phyloP scores from a whole-genome alignment of 1,284 basidiomycete genomes.

The Albatrellus sp. region DNA sequence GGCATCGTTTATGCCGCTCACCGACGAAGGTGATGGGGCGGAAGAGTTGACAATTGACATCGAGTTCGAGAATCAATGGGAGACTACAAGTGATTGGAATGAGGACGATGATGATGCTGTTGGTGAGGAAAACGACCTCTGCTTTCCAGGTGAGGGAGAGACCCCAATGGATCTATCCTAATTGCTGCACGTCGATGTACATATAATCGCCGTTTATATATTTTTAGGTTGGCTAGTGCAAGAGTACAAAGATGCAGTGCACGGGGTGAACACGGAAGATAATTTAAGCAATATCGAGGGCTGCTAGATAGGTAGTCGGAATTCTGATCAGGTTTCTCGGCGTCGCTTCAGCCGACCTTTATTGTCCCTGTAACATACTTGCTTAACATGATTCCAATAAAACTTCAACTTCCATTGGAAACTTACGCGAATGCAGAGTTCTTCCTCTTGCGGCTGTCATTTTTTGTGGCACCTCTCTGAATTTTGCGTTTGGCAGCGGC shows the following conservation, averaged over 20 bases:
- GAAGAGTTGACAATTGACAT: constrained; percentile 60
- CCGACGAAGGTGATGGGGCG: constrained; percentile 28
- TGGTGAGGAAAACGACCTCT: constrained; percentile 53
- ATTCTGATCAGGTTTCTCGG: constrained; percentile 6
- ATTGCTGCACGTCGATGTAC: neutral
- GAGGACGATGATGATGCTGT: constrained; percentile 76
- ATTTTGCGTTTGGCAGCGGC: constrained; percentile 66
- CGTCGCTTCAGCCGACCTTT: constrained; percentile 17
- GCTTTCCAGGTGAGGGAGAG: constrained; percentile 39
- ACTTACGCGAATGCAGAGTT: constrained; percentile 45
- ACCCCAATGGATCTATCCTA: constrained; percentile 43
- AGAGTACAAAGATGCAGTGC: neutral
- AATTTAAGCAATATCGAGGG: neutral
- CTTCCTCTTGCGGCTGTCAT: constrained; percentile 77
- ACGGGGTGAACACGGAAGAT: neutral
- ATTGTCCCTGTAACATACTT: constrained; percentile 13
- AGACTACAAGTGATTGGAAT: constrained; percentile 78
- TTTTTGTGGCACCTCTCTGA: constrained; percentile 57
- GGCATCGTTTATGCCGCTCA: constrained; percentile 47
- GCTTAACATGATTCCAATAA: neutral
- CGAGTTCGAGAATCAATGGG: constrained; percentile 91
- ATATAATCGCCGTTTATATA: too few relatives aligned
- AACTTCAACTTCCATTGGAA: neutral
- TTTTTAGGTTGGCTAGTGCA: too few relatives aligned
- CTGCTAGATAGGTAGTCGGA: neutral